Evolutionary conservation across 352 stramenopile species (phyloP).

Genomic region (Phytophthora cactorum): DNA sequence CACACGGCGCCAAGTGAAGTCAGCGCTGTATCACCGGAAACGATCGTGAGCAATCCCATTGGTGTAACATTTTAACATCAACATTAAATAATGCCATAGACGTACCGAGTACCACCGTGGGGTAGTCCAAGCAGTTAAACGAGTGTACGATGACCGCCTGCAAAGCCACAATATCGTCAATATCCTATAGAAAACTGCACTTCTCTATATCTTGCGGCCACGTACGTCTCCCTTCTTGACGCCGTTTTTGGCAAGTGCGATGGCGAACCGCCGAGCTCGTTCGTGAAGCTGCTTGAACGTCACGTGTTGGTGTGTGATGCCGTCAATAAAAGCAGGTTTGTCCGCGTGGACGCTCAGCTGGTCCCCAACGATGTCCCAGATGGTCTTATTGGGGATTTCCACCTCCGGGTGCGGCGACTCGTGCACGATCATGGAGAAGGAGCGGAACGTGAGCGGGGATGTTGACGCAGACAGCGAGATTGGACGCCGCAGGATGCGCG

Average conservation of each 20-base stretch:
- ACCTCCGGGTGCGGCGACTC: conserved; percentile 57
- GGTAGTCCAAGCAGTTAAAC: conserved; percentile 79
- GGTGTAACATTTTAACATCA: conserved; percentile 2
- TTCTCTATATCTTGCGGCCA: not conserved
- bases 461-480: conserved; percentile 7
- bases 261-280: conserved; percentile 44
- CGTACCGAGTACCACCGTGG: conserved; percentile 57
- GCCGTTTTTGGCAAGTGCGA: conserved; percentile 48
- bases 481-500: conserved; percentile 11
- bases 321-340: conserved; percentile 61
- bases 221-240: conserved; percentile 57
- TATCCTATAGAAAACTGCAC: not conserved
- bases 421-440: conserved; percentile 62
- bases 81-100: not conserved
- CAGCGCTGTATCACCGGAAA: conserved; percentile 37
- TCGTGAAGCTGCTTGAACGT: conserved; percentile 57
- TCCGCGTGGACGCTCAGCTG: conserved; percentile 42
- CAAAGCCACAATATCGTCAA: conserved; percentile 13
- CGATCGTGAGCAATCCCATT: conserved; percentile 7
- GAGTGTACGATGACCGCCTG: conserved; percentile 67
- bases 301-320: conserved; percentile 54
- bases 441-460: conserved; percentile 25
- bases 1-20: conserved; percentile 58
- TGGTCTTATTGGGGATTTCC: conserved; percentile 55
- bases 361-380: conserved; percentile 54